phyloP scores from a whole-genome alignment of 345 rosid species.

The Pelargonium nanum region DNA sequence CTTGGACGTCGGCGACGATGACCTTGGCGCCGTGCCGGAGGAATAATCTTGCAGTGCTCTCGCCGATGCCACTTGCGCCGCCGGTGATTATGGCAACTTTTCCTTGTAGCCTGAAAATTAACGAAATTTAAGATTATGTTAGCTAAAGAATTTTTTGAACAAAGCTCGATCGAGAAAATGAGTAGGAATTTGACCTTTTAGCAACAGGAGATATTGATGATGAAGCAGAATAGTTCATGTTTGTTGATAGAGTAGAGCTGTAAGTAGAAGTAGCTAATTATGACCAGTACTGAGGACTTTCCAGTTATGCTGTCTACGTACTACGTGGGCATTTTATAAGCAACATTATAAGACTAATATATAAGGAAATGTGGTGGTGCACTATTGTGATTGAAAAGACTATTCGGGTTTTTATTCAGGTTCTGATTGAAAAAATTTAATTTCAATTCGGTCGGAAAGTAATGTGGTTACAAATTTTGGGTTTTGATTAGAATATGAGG shows the following conservation, averaged over 20 bases:
- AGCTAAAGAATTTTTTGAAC: not conserved
- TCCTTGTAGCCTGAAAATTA: conserved; percentile 22
- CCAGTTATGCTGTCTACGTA: not conserved
- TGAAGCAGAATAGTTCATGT: not conserved
- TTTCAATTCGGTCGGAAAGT: too few relatives aligned
- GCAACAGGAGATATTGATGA: conserved; percentile 4
- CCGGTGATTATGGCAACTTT: conserved; percentile 38
- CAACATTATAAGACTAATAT: too few relatives aligned
- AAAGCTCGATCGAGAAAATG: too few relatives aligned
- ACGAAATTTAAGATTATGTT: not conserved
- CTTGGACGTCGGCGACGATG: conserved; percentile 30
- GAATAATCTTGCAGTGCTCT: conserved; percentile 23
- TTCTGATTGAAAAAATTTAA: too few relatives aligned
- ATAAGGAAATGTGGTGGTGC: too few relatives aligned
- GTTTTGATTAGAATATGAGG: too few relatives aligned
- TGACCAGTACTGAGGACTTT: not conserved
- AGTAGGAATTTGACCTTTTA: conserved; percentile 20
- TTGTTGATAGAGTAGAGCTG: not conserved
- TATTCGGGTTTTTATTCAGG: too few relatives aligned
- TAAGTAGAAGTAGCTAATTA: too few relatives aligned
- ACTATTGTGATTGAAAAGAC: too few relatives aligned
- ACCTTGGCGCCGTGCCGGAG: conserved; percentile 31
- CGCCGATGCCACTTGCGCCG: conserved; percentile 37
- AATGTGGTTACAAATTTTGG: too few relatives aligned
- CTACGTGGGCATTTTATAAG: not conserved